Evolutionary conservation across 1,139 yeast genomes (phyloP).

Genomic region (Zygoascus sp.): DNA sequence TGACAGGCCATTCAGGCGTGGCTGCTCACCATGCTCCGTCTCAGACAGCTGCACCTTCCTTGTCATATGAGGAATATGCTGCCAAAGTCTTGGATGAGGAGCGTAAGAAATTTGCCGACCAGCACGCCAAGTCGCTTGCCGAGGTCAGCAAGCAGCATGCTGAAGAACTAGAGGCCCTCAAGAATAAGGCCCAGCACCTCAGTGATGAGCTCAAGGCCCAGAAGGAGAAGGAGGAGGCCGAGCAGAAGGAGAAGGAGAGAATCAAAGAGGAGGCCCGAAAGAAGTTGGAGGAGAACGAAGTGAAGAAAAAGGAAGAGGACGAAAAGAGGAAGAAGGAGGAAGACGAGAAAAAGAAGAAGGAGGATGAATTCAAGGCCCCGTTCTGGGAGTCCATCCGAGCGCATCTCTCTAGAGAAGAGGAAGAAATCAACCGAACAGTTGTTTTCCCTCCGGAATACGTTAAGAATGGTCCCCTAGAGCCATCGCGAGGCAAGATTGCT

Average conservation of each 20-base stretch:
- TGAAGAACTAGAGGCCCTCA: slow-evolving; percentile 5
- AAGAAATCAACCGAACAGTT: background rate
- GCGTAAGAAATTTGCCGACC: background rate
- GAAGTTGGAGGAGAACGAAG: slow-evolving; percentile 2
- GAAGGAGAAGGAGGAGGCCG: slow-evolving; percentile 9
- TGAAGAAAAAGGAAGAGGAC: slow-evolving; percentile 4
- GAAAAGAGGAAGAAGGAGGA: slow-evolving; percentile 3
- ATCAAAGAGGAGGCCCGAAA: slow-evolving; percentile 2
- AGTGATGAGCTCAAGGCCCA: background rate
- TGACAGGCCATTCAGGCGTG: background rate
- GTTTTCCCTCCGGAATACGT: slow-evolving; percentile 8
- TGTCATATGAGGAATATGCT: slow-evolving; percentile 4
- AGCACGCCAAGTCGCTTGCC: background rate
- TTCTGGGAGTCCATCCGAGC: background rate
- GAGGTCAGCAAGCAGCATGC: slow-evolving; percentile 9
- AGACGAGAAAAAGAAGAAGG: slow-evolving; percentile 2
- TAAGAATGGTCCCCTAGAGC: slow-evolving; percentile 16
- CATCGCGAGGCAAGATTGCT: slow-evolving; percentile 28
- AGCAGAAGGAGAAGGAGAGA: slow-evolving; percentile 3
- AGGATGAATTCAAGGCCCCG: slow-evolving; percentile 6
- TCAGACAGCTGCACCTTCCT: background rate
- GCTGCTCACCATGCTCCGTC: too few species aligned
- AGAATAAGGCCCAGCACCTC: background rate
- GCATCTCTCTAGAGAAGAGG: background rate
- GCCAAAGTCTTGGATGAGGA: background rate